A percentile compares a stretch with the other conserved stretches of the same genome.
phyloP scores from a whole-genome alignment of 495 filamentous ascomycete genomes.

The Penicillium paxilli region DNA sequence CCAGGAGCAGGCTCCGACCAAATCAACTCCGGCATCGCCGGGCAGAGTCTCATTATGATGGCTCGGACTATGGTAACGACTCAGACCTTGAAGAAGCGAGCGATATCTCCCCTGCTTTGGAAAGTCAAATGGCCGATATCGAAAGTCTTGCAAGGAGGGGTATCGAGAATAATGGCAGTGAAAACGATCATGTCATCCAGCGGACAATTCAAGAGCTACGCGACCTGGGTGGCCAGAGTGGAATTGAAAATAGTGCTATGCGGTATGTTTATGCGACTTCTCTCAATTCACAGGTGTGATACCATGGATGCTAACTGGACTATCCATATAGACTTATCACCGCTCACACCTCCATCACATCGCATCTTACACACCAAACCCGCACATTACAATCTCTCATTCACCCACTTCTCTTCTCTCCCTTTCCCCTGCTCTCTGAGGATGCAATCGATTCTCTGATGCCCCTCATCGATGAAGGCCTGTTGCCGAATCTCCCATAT shows the following conservation, averaged over 20 bases:
- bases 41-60: conserved; percentile 54
- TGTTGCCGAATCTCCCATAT: conserved; percentile 47
- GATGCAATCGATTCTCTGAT: conserved; percentile 67
- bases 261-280: conserved; percentile 50
- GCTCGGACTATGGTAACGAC: conserved; percentile 62
- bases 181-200: conserved; percentile 66
- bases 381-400: conserved; percentile 77
- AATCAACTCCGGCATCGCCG: conserved; percentile 42
- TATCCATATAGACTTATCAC: conserved; percentile 68
- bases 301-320: conserved; percentile 18
- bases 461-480: conserved; percentile 60
- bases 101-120: conserved; percentile 70
- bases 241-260: conserved; percentile 76
- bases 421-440: conserved; percentile 56
- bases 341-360: conserved; percentile 79
- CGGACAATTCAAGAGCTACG: conserved; percentile 71
- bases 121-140: conserved; percentile 74
- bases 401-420: conserved; percentile 60
- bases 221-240: conserved; percentile 78
- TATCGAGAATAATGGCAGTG: conserved; percentile 68
- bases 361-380: conserved; percentile 82
- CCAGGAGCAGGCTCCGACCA: conserved; percentile 31
- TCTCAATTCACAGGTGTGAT: conserved; percentile 5
- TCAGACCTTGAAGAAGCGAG: conserved; percentile 69
- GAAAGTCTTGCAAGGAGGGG: conserved; percentile 73